phyloP scores from a whole-genome alignment of 257 asterid species.

The Voacanga thouarsii region DNA sequence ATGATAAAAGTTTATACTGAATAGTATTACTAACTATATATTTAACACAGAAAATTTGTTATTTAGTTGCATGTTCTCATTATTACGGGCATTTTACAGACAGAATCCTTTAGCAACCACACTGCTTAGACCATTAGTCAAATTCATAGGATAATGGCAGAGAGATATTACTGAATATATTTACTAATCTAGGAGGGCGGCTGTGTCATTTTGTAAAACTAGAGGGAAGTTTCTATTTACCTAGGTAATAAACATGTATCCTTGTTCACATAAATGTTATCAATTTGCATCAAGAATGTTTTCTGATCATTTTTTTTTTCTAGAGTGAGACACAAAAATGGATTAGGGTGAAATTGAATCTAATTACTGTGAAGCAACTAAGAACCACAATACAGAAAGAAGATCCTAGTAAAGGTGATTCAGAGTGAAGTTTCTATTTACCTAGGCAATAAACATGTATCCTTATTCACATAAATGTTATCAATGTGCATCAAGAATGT shows the following conservation, averaged over 20 bases:
- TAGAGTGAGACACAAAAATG: not conserved
- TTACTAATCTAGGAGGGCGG: too few relatives aligned
- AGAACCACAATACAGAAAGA: not conserved
- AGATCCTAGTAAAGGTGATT: not conserved
- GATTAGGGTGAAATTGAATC: too few relatives aligned
- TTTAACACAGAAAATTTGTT: not conserved
- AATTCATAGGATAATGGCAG: not conserved
- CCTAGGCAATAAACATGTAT: not conserved
- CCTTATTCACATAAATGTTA: not conserved
- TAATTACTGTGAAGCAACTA: not conserved
- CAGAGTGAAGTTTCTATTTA: not conserved
- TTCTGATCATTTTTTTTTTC: not conserved
- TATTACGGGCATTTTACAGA: too few relatives aligned
- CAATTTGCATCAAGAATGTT: not conserved
- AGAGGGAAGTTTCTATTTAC: not conserved
- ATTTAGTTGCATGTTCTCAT: too few relatives aligned
- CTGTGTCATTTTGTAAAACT: not conserved
- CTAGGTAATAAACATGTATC: not conserved
- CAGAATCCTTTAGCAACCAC: too few relatives aligned
- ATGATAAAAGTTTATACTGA: not conserved
- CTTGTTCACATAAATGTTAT: not conserved
- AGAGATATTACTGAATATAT: too few relatives aligned
- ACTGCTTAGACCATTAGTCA: too few relatives aligned
- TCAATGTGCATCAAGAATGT: not conserved
- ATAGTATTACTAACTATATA: not conserved